Evolutionary conservation across 208 protist genomes (phyloP).

Genomic region (Angomonas deanei): DNA sequence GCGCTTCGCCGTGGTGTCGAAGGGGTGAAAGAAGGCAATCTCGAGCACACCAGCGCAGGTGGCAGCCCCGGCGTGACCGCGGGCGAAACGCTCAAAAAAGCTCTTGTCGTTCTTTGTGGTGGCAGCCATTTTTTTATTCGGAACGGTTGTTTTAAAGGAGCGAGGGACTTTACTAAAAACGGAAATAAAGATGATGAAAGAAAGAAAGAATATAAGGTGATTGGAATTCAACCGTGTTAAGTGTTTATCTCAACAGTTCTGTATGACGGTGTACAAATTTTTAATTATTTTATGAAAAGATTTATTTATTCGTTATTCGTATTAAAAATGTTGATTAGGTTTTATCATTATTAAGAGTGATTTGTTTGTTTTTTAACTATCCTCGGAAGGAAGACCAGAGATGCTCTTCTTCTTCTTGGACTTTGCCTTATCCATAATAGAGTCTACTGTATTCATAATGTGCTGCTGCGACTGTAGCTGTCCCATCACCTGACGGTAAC

Average conservation of each 20-base stretch:
- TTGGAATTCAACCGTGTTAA: not conserved
- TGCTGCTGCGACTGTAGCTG: slow-evolving; percentile 83
- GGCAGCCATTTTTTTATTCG: slow-evolving; percentile 12
- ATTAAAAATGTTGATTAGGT: not conserved
- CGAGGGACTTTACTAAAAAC: not conserved
- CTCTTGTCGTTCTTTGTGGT: slow-evolving; percentile 18
- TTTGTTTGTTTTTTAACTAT: not conserved
- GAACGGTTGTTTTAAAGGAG: slow-evolving; percentile 1
- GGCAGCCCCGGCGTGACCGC: slow-evolving; percentile 56
- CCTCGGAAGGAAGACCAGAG: slow-evolving; percentile 31
- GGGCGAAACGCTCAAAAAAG: slow-evolving; percentile 33
- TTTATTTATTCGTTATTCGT: not conserved
- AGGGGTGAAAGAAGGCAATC: slow-evolving; percentile 85
- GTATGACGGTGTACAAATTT: not conserved
- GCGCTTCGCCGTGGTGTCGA: slow-evolving; percentile 88
- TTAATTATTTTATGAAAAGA: not conserved
- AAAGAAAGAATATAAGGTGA: not conserved
- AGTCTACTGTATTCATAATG: slow-evolving; percentile 84
- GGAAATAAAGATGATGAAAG: slow-evolving; percentile 11
- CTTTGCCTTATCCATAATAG: slow-evolving; percentile 56
- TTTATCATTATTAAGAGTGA: too few species aligned
- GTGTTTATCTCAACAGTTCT: not conserved
- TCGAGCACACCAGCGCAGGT: slow-evolving; percentile 74
- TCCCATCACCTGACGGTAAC: slow-evolving; percentile 66
- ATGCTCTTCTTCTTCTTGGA: slow-evolving; percentile 58